These are phyloP conservation scores for Blastobotrys petasosporus DNA, from an alignment of 1,139 yeast species.

Conservation along the genomic window DNA sequence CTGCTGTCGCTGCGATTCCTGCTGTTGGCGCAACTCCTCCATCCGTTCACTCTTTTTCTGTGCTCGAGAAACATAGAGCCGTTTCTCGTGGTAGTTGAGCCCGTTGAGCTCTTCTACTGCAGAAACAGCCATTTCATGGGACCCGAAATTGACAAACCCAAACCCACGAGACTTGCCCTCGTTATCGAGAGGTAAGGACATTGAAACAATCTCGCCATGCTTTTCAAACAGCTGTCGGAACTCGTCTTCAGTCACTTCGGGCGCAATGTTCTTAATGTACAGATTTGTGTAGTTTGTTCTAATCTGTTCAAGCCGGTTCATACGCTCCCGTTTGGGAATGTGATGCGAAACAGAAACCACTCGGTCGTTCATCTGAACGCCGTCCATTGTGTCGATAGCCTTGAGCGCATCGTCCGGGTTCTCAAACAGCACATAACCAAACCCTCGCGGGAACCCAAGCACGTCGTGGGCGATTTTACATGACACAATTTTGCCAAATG, in stretches of 20 bases:
- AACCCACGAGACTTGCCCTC: constrained; percentile 82
- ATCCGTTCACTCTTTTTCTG: constrained; percentile 88
- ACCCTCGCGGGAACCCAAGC: constrained; percentile 52
- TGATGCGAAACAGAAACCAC: constrained; percentile 88
- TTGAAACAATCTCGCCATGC: constrained; percentile 53
- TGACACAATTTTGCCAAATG: constrained; percentile 56
- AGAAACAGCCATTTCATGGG: constrained; percentile 70
- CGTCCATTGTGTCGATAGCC: constrained; percentile 72
- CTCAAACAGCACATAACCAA: constrained; percentile 58
- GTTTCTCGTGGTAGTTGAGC: constrained; percentile 66
- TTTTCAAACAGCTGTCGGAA: constrained; percentile 58
- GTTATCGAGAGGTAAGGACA: constrained; percentile 67
- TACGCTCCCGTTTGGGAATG: constrained; percentile 78
- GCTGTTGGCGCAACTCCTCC: constrained; percentile 79
- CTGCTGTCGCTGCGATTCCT: constrained; percentile 73
- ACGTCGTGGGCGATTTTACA: constrained; percentile 53
- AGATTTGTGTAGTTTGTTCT: constrained; percentile 83
- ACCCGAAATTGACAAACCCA: constrained; percentile 79
- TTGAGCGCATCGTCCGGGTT: constrained; percentile 63
- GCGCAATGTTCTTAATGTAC: constrained; percentile 73
- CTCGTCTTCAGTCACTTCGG: constrained; percentile 55
- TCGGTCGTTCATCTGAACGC: constrained; percentile 83
- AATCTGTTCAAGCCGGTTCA: constrained; percentile 74
- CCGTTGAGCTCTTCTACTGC: constrained; percentile 82
- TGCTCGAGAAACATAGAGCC: constrained; percentile 82